Base-by-base conservation (phyloP, 1,139 yeast species). In the Sporopachydermia cereana region DNA sequence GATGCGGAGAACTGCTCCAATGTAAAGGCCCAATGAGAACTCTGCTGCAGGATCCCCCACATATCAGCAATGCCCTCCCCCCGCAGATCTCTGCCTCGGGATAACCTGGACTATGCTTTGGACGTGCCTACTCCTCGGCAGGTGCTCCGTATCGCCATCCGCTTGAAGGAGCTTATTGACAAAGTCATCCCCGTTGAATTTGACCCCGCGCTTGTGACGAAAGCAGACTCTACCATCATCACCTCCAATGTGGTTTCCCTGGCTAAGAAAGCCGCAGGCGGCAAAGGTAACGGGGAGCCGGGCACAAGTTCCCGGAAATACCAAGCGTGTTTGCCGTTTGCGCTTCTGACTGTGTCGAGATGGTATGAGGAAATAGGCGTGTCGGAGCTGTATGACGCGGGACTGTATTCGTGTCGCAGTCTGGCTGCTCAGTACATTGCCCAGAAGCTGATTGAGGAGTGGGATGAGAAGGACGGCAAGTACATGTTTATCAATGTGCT, bases 261-360 rank as follows among this genome's bases (percentile, higher is more conserved):
- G 51, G 81, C 79, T 1, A 70, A 74, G 47, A 71, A 71, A 41
- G 93, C 95, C 2, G 94, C 95, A 18, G 95, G 94, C 9, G 95
- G 95, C 18, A 70, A 72, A 47, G 84, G 85, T 2, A 63, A 72
- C 42, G 85, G 89, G 16, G 62, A 67, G 45, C 53, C 57, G 12
- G 82, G 79, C 1, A 64, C 81, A 0, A 69, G 82, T 2, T 68
- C 80, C 1, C 68, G 72, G 53, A 75, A 77, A 54, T 85, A 84
- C 57, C 74, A 81, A 45, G 81, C 89, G 0, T 69, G 76, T 23
- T 60, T 85, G 45, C 69, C 84, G 1, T 86, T 82, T 61, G 78
- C 84, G 45, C 66, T 86, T 48, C 64, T 86, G 49, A 79, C 76
- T 53, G 91, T 84, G n/a, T 74, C 83, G 45, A 75, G 72, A 31